Percentiles rank a stretch among this genome's conserved stretches.
Conservation (phyloP, 2,329 filamentous ascomycete species). For the Hymenoscyphus linearis region DNA sequence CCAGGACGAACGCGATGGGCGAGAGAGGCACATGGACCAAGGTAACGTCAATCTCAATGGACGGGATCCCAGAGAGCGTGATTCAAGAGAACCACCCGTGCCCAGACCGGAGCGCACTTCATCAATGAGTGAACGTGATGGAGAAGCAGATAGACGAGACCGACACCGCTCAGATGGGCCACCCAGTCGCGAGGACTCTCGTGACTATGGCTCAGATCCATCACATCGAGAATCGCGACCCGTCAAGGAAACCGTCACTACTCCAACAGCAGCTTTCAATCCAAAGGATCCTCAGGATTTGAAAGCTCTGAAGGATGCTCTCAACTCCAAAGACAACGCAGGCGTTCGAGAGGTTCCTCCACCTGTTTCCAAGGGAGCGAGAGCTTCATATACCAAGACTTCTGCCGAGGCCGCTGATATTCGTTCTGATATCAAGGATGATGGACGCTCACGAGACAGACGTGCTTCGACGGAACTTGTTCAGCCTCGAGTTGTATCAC, state of each 20-base stretch:
- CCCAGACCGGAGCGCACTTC: slow-evolving; percentile 27
- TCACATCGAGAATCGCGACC: slow-evolving; percentile 14
- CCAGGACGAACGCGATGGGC: slow-evolving; percentile 1
- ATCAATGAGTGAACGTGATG: slow-evolving; percentile 13
- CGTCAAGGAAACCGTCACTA: slow-evolving; percentile 18
- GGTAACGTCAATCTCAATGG: slow-evolving; percentile 24
- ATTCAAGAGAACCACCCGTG: slow-evolving; percentile 44
- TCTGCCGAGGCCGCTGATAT: slow-evolving; percentile 23
- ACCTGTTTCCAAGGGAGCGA: slow-evolving; percentile 14
- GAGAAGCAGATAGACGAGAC: slow-evolving; percentile 14
- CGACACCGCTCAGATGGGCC: slow-evolving; percentile 15
- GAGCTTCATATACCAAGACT: slow-evolving; percentile 21
- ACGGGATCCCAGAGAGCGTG: slow-evolving; percentile 44
- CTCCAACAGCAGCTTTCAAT: slow-evolving; percentile 26
- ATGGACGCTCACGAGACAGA: slow-evolving; percentile 21
- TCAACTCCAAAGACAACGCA: slow-evolving; percentile 23
- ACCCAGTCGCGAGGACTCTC: slow-evolving; percentile 7
- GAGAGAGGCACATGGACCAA: slow-evolving; percentile 5
- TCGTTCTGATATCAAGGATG: slow-evolving; percentile 22
- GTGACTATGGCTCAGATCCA: slow-evolving; percentile 25
- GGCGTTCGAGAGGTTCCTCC: slow-evolving; percentile 19
- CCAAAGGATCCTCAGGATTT: slow-evolving; percentile 33
- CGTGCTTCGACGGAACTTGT: slow-evolving; percentile 19
- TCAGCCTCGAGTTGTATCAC: slow-evolving; percentile 60
- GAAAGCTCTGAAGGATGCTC: slow-evolving; percentile 29